A percentile compares a stretch with the other conserved stretches of the same genome.
Evolutionary conservation across 148 eudicot species (phyloP).

Genomic region (Rhododendron williamsianum): DNA sequence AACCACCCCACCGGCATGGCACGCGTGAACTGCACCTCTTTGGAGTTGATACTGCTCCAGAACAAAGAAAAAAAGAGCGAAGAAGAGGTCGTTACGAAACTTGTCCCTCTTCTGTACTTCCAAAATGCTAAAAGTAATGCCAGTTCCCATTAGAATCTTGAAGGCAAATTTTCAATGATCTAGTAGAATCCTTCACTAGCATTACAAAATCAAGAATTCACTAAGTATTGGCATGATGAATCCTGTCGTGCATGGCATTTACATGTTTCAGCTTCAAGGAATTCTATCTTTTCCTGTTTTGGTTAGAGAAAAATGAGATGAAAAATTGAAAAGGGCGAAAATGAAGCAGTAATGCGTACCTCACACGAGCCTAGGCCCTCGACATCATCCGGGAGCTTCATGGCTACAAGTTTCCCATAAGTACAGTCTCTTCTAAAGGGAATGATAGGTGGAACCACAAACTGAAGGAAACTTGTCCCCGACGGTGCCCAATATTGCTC

Average conservation of each 20-base stretch:
- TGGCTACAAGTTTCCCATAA: constrained; percentile 46
- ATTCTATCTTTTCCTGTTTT: background rate
- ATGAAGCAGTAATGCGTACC: constrained; percentile 18
- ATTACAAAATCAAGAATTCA: background rate
- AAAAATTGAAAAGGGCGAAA: background rate
- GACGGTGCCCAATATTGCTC: constrained; percentile 44
- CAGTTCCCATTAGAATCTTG: background rate
- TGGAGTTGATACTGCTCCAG: constrained; percentile 32
- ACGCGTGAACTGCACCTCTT: constrained; percentile 50
- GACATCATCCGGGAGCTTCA: constrained; percentile 46
- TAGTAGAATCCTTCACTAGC: background rate
- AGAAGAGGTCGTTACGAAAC: background rate
- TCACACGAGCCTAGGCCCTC: constrained; percentile 44
- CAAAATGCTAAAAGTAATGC: background rate
- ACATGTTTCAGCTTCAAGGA: background rate
- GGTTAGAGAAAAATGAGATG: background rate
- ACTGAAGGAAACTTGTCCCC: constrained; percentile 51
- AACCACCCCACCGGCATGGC: constrained; percentile 51
- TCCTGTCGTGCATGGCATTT: background rate
- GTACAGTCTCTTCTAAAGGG: constrained; percentile 47
- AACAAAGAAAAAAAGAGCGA: background rate
- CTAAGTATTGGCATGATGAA: background rate
- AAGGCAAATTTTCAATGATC: background rate
- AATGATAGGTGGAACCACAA: constrained; percentile 46
- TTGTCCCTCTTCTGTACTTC: background rate